phyloP scores from a whole-genome alignment of 2,329 filamentous ascomycete species.

The Hymenoscyphus linearis region DNA sequence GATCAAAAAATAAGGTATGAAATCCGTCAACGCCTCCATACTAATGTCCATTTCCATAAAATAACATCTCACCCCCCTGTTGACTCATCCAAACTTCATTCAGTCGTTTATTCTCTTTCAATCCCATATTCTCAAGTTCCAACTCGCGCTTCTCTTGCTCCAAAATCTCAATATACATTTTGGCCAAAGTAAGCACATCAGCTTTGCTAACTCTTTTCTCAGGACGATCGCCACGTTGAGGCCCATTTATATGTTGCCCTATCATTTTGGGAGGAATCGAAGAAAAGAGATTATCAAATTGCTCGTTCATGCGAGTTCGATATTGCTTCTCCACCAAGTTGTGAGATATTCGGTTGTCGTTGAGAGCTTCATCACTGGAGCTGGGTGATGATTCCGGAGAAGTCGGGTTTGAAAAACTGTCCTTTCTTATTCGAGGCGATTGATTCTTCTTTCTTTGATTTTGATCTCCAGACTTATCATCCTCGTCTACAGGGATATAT shows the following conservation, averaged over 20 bases:
- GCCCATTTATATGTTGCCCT: neutral
- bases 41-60: neutral
- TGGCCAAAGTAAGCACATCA: neutral
- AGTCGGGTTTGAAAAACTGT: neutral
- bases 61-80: neutral
- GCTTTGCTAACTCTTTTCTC: neutral
- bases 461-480: neutral
- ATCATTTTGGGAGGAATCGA: neutral
- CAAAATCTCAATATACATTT: neutral
- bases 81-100: neutral
- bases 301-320: neutral
- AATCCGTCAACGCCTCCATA: no score
- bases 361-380: neutral
- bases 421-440: neutral
- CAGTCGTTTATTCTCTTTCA: neutral
- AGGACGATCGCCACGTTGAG: neutral
- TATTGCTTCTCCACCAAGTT: conserved; percentile 1
- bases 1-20: neutral
- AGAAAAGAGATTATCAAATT: neutral
- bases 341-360: neutral
- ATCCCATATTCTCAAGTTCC: neutral
- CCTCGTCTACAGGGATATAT: neutral
- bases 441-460: neutral
- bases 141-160: neutral
- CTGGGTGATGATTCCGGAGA: neutral